phyloP scores from a whole-genome alignment of 2,329 filamentous ascomycete genomes.

The Fusarium brevicatenulatum region DNA sequence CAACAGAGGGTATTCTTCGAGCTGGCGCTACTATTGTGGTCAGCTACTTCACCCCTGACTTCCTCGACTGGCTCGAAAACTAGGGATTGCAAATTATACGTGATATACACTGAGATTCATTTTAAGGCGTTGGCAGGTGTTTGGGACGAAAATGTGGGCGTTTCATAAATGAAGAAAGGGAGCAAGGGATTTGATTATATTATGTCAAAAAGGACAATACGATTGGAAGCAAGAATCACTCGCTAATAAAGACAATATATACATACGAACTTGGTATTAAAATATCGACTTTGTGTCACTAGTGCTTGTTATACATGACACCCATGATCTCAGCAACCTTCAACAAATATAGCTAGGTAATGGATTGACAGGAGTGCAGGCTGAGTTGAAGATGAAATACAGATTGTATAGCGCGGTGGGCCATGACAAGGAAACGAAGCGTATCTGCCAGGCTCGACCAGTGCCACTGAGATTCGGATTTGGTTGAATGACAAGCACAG shows the following conservation, averaged over 20 bases:
- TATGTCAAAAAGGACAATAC: neutral
- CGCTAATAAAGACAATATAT: neutral
- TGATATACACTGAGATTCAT: conserved; percentile 10
- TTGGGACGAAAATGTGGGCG: conserved; percentile 19
- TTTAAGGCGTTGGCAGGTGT: conserved; percentile 21
- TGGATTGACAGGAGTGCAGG: neutral
- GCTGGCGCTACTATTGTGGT: conserved; percentile 94
- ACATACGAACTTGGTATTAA: neutral
- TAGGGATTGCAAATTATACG: conserved; percentile 44
- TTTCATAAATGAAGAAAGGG: conserved; percentile 10
- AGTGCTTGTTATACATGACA: neutral
- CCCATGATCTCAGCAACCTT: neutral
- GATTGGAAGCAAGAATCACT: neutral
- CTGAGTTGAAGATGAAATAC: neutral
- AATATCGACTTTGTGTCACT: neutral
- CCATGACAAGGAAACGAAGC: neutral
- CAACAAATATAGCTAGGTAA: neutral
- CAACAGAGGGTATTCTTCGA: conserved; percentile 90
- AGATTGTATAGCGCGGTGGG: neutral
- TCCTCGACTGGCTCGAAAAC: conserved; percentile 72
- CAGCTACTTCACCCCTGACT: conserved; percentile 91
- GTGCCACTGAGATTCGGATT: neutral
- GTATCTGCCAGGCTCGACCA: neutral
- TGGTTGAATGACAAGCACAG: neutral
- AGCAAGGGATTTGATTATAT: conserved; percentile 13